phyloP scores from a whole-genome alignment of 371 early-diverging fungal genomes.

The Mucor irregularis region DNA sequence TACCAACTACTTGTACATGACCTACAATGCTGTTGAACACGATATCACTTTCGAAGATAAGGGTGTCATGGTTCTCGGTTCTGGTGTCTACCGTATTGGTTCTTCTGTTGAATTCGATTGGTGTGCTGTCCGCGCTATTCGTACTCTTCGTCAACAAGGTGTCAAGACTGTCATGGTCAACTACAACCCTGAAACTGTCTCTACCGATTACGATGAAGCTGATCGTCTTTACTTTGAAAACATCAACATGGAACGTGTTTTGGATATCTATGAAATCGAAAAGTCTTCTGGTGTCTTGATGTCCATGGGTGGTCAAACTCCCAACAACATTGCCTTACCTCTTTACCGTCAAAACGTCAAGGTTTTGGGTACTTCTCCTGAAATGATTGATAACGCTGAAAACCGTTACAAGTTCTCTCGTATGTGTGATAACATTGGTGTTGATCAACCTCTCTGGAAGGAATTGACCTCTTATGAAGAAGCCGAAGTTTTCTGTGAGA shows the following conservation, averaged over 20 bases:
- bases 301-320: slow-evolving; percentile 93
- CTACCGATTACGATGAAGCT: slow-evolving; percentile 96
- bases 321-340: slow-evolving; percentile 93
- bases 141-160: slow-evolving; percentile 79
- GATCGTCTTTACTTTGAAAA: slow-evolving; percentile 94
- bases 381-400: slow-evolving; percentile 93
- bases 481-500: slow-evolving; percentile 79
- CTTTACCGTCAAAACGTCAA: slow-evolving; percentile 83
- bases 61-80: slow-evolving; percentile 93
- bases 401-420: slow-evolving; percentile 95
- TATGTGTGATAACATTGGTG: slow-evolving; percentile 89
- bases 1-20: slow-evolving; percentile 96
- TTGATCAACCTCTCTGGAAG: slow-evolving; percentile 95
- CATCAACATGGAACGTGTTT: slow-evolving; percentile 86
- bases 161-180: slow-evolving; percentile 94
- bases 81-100: slow-evolving; percentile 96
- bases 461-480: slow-evolving; percentile 85
- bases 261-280: slow-evolving; percentile 93
- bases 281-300: slow-evolving; percentile 81
- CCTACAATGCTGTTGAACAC: slow-evolving; percentile 90
- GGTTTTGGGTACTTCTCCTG: slow-evolving; percentile 92
- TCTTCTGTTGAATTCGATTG: slow-evolving; percentile 96
- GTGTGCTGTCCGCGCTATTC: slow-evolving; percentile 93
- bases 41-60: slow-evolving; percentile 86
- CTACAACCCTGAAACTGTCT: slow-evolving; percentile 97